Base-by-base conservation (phyloP, 495 filamentous ascomycete genomes). In the Penicillium cinerascens region DNA sequence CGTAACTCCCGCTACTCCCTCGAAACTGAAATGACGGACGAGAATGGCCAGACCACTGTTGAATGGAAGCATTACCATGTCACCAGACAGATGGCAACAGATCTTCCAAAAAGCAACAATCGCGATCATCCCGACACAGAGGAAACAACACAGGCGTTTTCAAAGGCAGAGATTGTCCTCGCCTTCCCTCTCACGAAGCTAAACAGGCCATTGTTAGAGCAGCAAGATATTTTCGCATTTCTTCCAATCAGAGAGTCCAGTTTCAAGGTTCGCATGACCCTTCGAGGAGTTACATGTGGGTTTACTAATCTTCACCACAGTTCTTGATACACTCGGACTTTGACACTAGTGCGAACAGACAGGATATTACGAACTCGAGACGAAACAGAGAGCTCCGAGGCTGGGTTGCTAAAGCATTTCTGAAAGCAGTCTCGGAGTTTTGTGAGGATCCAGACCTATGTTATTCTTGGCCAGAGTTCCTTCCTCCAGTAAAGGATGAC, bases 321-420 rank as follows among this genome's bases (percentile, higher is more conserved):
- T 80, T 80, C 40, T 47, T 76, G 5, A 76, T 80, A 40, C 74
- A 80, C 16, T 56, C 66, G 22, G 75, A 78, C 52, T 78, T 78
- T 48, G 69, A 71, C 35, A 78, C 73, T 0, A 45, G 67, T 7
- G 74, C 73, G 0, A 76, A 58, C 56, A 58, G 75, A 9, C 56
- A 78, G 43, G 71, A 74, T 55, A 65, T 78, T 20, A 45, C 69
- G 6, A 29, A 36, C 10, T 54, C 56, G 20, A 68, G 20, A 51
- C 58, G 25, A 27, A 21, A 17, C 52, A 51, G 21, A 53, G 64
- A 35, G 63, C 65, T 11, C 13, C 23, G 17, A 53, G n/a, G n/a
- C n/a, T n/a, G n/a, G n/a, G n/a, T n/a, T n/a, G n/a, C n/a, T n/a
- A n/a, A n/a, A n/a, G n/a, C 52, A 11, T 70, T 70, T 47, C 36